Base-by-base conservation (phyloP, 208 protist species). In the Trypanosomatidae sp. region DNA sequence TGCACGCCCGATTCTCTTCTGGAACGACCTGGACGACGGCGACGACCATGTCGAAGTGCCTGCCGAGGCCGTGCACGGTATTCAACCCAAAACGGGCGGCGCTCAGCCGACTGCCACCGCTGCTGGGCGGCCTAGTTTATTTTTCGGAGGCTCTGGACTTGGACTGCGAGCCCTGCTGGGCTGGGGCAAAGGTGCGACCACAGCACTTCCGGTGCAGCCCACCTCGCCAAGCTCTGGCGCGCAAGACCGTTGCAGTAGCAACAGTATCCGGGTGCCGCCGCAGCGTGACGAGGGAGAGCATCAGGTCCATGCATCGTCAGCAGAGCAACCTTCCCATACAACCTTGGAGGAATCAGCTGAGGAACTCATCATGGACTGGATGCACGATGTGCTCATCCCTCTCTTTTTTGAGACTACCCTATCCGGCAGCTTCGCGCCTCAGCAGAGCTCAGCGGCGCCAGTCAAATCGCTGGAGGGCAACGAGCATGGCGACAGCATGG, bases 321-420 rank as follows among this genome's bases (percentile, higher is more conserved):
- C 39, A n/a, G 66, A 60, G 62, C 36, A 60, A 33, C 41, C 5
- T 52, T 33, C 36, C 50, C 49, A n/a, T 33, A 30, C 62, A 30
- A 41, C n/a, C 17, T 22, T 49, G n/a, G 53, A 25, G 33, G 6
- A 73, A 2, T 64, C 69, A n/a, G 13, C 44, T 6, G 69, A 78
- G 30, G 69, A 75, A 25, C 25, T 64, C 25, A 69, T 83, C 44
- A 47, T 74, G 44, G 43, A 62, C 64, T 83, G 79, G 79, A 80
- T 83, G 79, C 71, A 83, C 64, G 69, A 83, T 41, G 65, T 49
- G 17, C 39, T 83, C 8, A 79, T 83, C 33, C 79, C 79, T 33
- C 58, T 75, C 25, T 83, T 83, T 43, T 83, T 71, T 67, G 79
- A 83, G 43, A 83, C 72, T n/a, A 79, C 69, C 4, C 67, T 80